phyloP scores from a whole-genome alignment of 2,329 filamentous ascomycete species.

The Oidium heveae region DNA sequence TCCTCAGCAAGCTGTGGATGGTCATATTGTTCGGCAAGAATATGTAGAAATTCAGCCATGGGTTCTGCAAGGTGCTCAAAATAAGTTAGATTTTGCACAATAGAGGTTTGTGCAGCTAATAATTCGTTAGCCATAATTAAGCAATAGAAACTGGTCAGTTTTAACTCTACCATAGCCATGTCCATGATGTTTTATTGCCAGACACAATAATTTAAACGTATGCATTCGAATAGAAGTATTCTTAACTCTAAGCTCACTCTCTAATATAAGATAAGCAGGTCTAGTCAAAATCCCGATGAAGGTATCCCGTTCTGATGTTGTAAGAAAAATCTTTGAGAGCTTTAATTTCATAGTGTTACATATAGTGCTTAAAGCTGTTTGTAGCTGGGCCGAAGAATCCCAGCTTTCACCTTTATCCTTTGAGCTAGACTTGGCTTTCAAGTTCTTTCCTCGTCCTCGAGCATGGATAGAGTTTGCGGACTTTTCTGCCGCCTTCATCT shows the following conservation, averaged over 20 bases:
- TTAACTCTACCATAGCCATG: conserved; percentile 59
- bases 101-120: conserved; percentile 78
- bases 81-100: conserved; percentile 92
- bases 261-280: conserved; percentile 77
- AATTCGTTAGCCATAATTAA: conserved; percentile 10
- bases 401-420: conserved; percentile 45
- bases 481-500: conserved; percentile 82
- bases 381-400: conserved; percentile 75
- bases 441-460: conserved; percentile 47
- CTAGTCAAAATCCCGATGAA: conserved; percentile 82
- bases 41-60: conserved; percentile 95
- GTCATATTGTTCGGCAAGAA: conserved; percentile 89
- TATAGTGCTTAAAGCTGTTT: conserved; percentile 77
- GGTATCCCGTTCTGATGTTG: conserved; percentile 85
- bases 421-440: conserved; percentile 38
- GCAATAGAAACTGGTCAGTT: conserved; percentile 3
- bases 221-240: conserved; percentile 80
- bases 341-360: conserved; percentile 88
- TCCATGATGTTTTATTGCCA: conserved; percentile 91
- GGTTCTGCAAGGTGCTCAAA: conserved; percentile 97
- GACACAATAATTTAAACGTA: conserved; percentile 86
- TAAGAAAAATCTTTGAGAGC: conserved; percentile 77
- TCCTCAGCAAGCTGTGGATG: conserved; percentile 89
- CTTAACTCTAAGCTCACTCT: conserved; percentile 84
- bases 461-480: conserved; percentile 44